Percentiles rank a stretch among this genome's conserved stretches.
Evolutionary conservation across 192 early-diverging fungal species (phyloP).

Genomic region (Anaeromyces robustus): DNA sequence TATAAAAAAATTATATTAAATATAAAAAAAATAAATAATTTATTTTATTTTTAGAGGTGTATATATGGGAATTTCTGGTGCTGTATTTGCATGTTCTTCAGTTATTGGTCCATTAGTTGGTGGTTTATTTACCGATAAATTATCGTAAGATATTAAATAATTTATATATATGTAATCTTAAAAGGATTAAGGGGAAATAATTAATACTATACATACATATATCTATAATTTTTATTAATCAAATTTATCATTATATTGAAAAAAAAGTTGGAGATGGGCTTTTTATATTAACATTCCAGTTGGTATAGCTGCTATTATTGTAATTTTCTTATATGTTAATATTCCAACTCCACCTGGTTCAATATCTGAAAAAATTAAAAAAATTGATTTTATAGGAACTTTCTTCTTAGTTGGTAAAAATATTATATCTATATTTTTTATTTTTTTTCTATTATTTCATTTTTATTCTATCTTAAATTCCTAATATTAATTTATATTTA

Average conservation of each 20-base stretch:
- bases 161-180: background rate
- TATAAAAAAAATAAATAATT: background rate
- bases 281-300: conserved; percentile 45
- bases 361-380: background rate
- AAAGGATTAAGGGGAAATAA: too few relatives aligned
- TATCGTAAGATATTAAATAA: conserved; percentile 23
- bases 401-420: background rate
- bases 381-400: background rate
- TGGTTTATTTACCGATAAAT: conserved; percentile 37
- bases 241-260: too few relatives aligned
- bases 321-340: conserved; percentile 16
- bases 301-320: conserved; percentile 22
- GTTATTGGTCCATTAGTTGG: conserved; percentile 40
- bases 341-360: conserved; percentile 8
- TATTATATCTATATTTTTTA: too few relatives aligned
- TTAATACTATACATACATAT: too few relatives aligned
- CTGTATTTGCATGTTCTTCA: conserved; percentile 28
- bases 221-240: too few relatives aligned
- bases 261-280: conserved; percentile 17
- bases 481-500: too few relatives aligned
- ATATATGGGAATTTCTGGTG: conserved; percentile 25
- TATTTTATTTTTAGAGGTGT: background rate
- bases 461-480: too few relatives aligned
- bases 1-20: background rate
- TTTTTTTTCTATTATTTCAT: too few relatives aligned